Evolutionary conservation across 306 rosid species (phyloP).

Genomic region (Rosa lucieae): DNA sequence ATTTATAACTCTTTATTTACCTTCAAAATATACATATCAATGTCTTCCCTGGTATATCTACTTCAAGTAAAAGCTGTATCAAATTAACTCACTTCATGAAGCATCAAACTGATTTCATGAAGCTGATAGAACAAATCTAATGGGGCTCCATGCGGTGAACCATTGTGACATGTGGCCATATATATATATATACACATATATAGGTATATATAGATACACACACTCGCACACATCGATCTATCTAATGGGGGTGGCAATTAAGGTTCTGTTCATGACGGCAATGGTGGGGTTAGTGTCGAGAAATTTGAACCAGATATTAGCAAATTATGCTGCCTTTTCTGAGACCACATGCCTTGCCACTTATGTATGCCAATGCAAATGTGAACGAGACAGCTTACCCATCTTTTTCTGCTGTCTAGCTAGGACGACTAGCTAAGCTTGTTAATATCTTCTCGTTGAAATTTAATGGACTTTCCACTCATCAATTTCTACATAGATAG

Average conservation of each 20-base stretch:
- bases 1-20: background rate
- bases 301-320: slow-evolving; percentile 53
- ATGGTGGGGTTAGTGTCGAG: slow-evolving; percentile 36
- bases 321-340: slow-evolving; percentile 46
- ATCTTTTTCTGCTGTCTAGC: background rate
- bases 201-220: background rate
- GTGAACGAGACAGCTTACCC: slow-evolving; percentile 52
- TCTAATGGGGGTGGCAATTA: background rate
- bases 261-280: slow-evolving; percentile 39
- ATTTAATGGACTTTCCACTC: background rate
- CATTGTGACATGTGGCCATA: background rate
- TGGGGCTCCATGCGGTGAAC: background rate
- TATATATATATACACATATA: background rate
- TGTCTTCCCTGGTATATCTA: background rate
- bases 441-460: background rate
- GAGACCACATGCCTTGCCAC: slow-evolving; percentile 68
- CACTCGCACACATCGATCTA: background rate
- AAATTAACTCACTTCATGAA: background rate
- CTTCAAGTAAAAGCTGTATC: background rate
- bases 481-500: background rate
- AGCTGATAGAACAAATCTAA: background rate
- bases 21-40: background rate
- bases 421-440: slow-evolving; percentile 5
- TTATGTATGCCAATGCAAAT: slow-evolving; percentile 38
- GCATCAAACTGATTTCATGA: background rate